Evolutionary conservation across 805 yeast species (phyloP).

Genomic region (Cyberlindnera bimundalis): DNA sequence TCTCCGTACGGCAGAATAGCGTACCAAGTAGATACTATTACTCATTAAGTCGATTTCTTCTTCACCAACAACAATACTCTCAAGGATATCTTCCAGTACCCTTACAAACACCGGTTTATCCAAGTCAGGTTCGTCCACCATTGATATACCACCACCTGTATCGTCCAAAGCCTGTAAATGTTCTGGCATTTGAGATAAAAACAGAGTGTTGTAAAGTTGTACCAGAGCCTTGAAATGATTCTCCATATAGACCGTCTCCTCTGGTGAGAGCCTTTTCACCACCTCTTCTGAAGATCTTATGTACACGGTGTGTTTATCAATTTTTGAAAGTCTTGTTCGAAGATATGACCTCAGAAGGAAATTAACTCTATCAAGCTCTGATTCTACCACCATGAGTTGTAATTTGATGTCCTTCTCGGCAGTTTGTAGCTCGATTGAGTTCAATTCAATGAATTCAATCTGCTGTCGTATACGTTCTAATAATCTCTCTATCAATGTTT

Average conservation of each 20-base stretch:
- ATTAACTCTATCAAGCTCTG: conserved; percentile 84
- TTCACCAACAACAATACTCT: conserved; percentile 43
- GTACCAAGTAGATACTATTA: conserved; percentile 72
- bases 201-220: conserved; percentile 63
- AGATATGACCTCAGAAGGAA: conserved; percentile 78
- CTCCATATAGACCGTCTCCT: conserved; percentile 66
- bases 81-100: conserved; percentile 39
- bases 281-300: conserved; percentile 45
- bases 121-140: conserved; percentile 79
- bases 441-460: conserved; percentile 71
- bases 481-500: conserved; percentile 52
- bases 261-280: conserved; percentile 44
- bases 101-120: conserved; percentile 74
- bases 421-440: conserved; percentile 72
- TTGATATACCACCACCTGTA: conserved; percentile 57
- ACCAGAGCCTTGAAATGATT: conserved; percentile 62
- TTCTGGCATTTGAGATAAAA: conserved; percentile 64
- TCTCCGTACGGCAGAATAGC: conserved; percentile 52
- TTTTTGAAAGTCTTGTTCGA: conserved; percentile 63
- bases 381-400: conserved; percentile 79
- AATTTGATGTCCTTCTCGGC: conserved; percentile 66
- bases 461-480: conserved; percentile 60
- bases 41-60: conserved; percentile 54
- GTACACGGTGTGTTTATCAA: conserved; percentile 65
- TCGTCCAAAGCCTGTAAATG: conserved; percentile 74